Base-by-base conservation (phyloP, 2,329 filamentous ascomycete species). In the Akanthomyces uredinophilus region DNA sequence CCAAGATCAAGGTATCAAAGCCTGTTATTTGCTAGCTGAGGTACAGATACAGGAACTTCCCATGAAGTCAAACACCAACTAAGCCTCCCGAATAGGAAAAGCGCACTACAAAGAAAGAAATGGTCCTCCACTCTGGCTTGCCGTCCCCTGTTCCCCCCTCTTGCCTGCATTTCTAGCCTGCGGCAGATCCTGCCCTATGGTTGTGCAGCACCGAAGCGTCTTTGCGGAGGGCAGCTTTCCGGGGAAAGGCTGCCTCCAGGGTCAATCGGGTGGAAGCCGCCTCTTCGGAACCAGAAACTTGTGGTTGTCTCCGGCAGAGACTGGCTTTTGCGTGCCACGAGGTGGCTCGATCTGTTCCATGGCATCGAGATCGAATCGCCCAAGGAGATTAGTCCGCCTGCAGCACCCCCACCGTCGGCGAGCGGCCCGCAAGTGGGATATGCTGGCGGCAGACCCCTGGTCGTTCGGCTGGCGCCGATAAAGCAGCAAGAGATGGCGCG, bases 401-500 rank as follows among this genome's bases (percentile, higher is more conserved):
- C 37, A 37, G 35, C 55, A 58, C 57, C 57, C 57, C 57, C 57
- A 60, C 57, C 44, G 63, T 65, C 69, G 60, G 58, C 66, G 65
- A 65, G 66, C 61, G 66, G 66, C 68, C 66, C 67, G 66, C 63
- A 69, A 65, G 60, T 65, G 69, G 69, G 67, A 64, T 68, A 65
- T 67, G 69, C 66, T 64, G 67, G 66, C 32, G 60, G 53, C 24
- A 56, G 43, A 56, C 39, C 52, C 52, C 53, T 51, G 43, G 29
- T n/a, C 46, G 46, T 46, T 65, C 67, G 62, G 63, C 65, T 66
- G 63, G 64, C 66, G 63, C 64, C 63, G 64, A 54, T 69, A 77
- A 78, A 78, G 76, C 74, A 75, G 75, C 74, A 72, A 74, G 71
- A 73, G 69, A 74, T 72, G 66, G 68, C 71, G 74, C 73, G 72